Percentiles rank a stretch among this genome's conserved stretches.
Evolutionary conservation across 257 asterid genomes (phyloP).

Genomic region (Nicotiana obtusifolia): DNA sequence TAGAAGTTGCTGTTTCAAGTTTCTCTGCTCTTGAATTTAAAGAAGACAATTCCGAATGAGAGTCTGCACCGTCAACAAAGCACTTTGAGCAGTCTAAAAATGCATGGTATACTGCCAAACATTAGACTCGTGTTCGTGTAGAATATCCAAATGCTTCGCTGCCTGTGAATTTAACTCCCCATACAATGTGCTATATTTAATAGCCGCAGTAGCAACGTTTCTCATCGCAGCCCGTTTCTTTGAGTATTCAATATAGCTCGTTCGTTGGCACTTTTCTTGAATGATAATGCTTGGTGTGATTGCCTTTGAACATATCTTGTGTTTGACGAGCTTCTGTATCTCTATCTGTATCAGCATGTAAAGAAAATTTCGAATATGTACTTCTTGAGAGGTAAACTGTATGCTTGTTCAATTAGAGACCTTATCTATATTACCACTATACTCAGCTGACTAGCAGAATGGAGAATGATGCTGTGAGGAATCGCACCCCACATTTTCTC

Average conservation of each 20-base stretch:
- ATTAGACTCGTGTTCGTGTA: conserved; percentile 85
- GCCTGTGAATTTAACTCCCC: conserved; percentile 67
- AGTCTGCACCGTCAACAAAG: conserved; percentile 83
- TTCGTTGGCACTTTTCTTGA: background rate
- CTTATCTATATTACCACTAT: conserved; percentile 2
- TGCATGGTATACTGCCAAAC: conserved; percentile 64
- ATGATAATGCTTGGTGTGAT: background rate
- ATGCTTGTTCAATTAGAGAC: background rate
- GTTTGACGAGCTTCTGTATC: background rate
- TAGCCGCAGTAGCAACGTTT: conserved; percentile 70
- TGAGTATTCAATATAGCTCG: background rate
- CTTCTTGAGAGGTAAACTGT: background rate
- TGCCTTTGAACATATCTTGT: background rate
- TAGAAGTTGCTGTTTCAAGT: conserved; percentile 66
- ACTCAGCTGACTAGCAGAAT: conserved; percentile 55
- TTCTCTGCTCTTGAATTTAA: conserved; percentile 69
- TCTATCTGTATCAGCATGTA: background rate
- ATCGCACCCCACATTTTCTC: conserved; percentile 57
- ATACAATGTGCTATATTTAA: conserved; percentile 73
- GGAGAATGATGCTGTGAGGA: conserved; percentile 48
- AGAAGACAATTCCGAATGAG: conserved; percentile 78
- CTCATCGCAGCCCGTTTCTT: conserved; percentile 62
- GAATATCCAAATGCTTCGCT: conserved; percentile 64
- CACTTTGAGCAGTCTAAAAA: conserved; percentile 84
- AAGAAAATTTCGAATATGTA: background rate